These are phyloP conservation scores for Chamaecyparis obtusa DNA, from an alignment of 75 land plant species.

Conservation along the genomic window DNA sequence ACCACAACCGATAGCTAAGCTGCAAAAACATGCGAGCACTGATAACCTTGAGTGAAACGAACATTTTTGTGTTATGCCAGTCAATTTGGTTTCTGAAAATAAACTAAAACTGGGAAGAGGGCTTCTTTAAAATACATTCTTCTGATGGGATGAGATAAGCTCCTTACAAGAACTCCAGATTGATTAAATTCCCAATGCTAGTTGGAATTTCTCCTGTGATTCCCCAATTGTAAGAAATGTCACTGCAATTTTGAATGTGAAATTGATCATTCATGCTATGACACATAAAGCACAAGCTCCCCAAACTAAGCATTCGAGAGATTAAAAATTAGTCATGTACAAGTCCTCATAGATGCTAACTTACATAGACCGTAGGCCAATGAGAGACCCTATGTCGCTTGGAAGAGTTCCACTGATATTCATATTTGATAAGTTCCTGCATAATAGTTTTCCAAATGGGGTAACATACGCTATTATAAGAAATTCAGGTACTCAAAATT, in stretches of 20 bases:
- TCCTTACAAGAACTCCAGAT: slow-evolving; percentile 50
- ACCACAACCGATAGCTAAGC: slow-evolving; percentile 50
- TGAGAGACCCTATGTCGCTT: slow-evolving; percentile 46
- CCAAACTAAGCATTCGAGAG: neutral
- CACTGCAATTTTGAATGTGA: slow-evolving; percentile 25
- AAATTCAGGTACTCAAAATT: neutral
- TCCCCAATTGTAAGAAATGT: slow-evolving; percentile 48
- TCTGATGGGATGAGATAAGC: neutral
- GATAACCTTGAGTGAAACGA: neutral
- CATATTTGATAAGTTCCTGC: slow-evolving; percentile 55
- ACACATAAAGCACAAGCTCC: neutral
- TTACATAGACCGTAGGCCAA: slow-evolving; percentile 23
- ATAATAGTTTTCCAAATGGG: neutral
- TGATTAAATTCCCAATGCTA: slow-evolving; percentile 33
- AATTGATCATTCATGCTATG: neutral
- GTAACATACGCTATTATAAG: neutral
- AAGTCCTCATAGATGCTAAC: neutral
- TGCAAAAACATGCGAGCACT: slow-evolving; percentile 12
- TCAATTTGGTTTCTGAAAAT: neutral
- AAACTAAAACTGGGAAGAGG: neutral
- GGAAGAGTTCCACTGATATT: slow-evolving; percentile 42
- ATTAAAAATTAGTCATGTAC: neutral
- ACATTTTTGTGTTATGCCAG: neutral
- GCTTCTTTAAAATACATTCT: neutral
- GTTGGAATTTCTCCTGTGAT: slow-evolving; percentile 52